These are phyloP conservation scores for Penicillium pulvis DNA, from an alignment of 495 filamentous ascomycete species.

Conservation along the genomic window DNA sequence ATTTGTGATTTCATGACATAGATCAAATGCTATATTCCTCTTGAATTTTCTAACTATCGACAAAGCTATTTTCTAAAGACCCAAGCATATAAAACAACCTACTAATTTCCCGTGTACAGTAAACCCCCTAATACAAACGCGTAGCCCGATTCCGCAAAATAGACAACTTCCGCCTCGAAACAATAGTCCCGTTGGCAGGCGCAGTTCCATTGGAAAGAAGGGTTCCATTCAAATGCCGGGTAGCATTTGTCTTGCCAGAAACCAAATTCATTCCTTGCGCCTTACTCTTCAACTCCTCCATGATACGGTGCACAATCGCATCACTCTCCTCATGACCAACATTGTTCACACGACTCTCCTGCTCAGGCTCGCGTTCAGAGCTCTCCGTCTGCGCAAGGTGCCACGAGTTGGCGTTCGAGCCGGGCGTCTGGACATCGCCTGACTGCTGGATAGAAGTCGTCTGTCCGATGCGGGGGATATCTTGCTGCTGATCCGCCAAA, in stretches of 20 bases:
- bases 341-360: slow-evolving; percentile 26
- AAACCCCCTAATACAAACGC: slow-evolving; percentile 11
- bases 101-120: background rate
- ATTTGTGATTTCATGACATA: background rate
- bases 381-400: slow-evolving; percentile 16
- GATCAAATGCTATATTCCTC: background rate
- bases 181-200: slow-evolving; percentile 18
- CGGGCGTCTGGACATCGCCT: slow-evolving; percentile 26
- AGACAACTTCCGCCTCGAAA: slow-evolving; percentile 24
- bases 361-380: slow-evolving; percentile 20
- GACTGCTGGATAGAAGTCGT: slow-evolving; percentile 11
- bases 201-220: slow-evolving; percentile 24
- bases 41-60: slow-evolving; percentile 2
- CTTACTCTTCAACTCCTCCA: slow-evolving; percentile 23
- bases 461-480: slow-evolving; percentile 20
- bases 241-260: slow-evolving; percentile 22
- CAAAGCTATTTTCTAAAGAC: slow-evolving; percentile 5
- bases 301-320: slow-evolving; percentile 21
- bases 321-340: slow-evolving; percentile 30
- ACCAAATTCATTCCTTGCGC: slow-evolving; percentile 19
- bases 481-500: slow-evolving; percentile 5
- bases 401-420: slow-evolving; percentile 29
- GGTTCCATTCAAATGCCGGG: slow-evolving; percentile 13
- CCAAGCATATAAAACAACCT: slow-evolving; percentile 4
- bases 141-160: slow-evolving; percentile 25